A percentile compares a stretch with the other conserved stretches of the same genome.
These are phyloP conservation scores for Trichoderma virens DNA, from an alignment of 495 filamentous ascomycete species.

Conservation along the genomic window DNA sequence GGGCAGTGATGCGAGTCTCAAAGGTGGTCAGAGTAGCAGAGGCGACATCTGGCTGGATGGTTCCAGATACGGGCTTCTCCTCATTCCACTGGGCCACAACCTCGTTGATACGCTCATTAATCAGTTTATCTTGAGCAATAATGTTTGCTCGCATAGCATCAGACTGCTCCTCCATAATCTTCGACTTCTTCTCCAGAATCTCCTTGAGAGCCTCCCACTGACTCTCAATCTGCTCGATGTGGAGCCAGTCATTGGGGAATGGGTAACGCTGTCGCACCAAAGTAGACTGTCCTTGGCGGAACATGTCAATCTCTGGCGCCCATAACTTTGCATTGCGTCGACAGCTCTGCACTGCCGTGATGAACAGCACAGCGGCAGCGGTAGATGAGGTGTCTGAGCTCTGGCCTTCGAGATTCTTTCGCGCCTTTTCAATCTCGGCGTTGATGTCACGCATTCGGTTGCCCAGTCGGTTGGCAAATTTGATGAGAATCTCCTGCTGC, in stretches of 20 bases:
- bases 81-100: conserved; percentile 82
- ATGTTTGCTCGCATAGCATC: conserved; percentile 96
- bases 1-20: conserved; percentile 67
- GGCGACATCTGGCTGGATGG: conserved; percentile 79
- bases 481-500: conserved; percentile 92
- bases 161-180: conserved; percentile 90
- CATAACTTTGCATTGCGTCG: conserved; percentile 87
- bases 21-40: conserved; percentile 72
- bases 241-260: conserved; percentile 87
- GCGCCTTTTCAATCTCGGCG: conserved; percentile 78
- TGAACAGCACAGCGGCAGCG: conserved; percentile 93
- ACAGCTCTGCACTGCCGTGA: conserved; percentile 92
- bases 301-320: conserved; percentile 92
- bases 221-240: conserved; percentile 85
- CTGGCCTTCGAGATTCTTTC: conserved; percentile 80
- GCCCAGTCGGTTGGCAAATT: conserved; percentile 86
- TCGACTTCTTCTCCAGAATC: conserved; percentile 77
- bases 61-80: conserved; percentile 93
- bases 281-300: conserved; percentile 89
- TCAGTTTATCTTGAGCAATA: conserved; percentile 81
- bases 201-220: conserved; percentile 91
- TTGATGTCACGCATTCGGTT: conserved; percentile 83
- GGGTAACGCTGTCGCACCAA: conserved; percentile 84
- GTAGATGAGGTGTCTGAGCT: conserved; percentile 88
- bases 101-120: conserved; percentile 77